Evolutionary conservation across 192 early-diverging fungal genomes (phyloP).

Genomic region (Backusella parvicylindrica): DNA sequence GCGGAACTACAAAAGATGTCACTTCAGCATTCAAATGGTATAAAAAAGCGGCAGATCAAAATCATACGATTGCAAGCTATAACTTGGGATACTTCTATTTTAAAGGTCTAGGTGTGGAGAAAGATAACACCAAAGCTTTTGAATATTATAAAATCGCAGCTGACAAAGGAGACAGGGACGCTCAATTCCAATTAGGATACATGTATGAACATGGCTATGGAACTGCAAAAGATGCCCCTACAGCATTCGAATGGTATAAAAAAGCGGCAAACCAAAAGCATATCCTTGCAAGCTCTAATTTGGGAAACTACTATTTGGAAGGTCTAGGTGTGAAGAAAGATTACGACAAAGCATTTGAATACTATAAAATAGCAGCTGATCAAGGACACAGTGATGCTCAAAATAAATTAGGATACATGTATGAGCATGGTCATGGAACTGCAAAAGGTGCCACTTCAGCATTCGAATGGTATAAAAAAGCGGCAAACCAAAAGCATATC

Average conservation of each 20-base stretch:
- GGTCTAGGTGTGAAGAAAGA: slow-evolving; percentile 65
- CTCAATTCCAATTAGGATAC: background rate
- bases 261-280: slow-evolving; percentile 22
- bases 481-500: background rate
- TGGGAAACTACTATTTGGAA: slow-evolving; percentile 83
- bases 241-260: background rate
- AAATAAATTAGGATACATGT: slow-evolving; percentile 52
- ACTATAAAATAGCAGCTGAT: slow-evolving; percentile 42
- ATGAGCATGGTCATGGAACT: slow-evolving; percentile 53
- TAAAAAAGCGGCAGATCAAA: background rate
- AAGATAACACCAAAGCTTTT: background rate
- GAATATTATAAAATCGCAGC: background rate
- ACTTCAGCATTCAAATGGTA: background rate
- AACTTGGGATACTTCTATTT: background rate
- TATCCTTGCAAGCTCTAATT: slow-evolving; percentile 48
- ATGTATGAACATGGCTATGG: background rate
- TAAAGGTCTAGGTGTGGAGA: background rate
- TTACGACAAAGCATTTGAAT: slow-evolving; percentile 41
- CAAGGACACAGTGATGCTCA: slow-evolving; percentile 50
- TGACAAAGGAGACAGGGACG: background rate
- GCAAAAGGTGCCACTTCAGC: slow-evolving; percentile 41
- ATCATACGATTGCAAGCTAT: background rate
- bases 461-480: slow-evolving; percentile 45
- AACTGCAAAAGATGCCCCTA: background rate
- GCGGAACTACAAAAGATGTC: background rate